Conservation (phyloP, 1,139 yeast species). For the Sugiyamaella paludigena region DNA sequence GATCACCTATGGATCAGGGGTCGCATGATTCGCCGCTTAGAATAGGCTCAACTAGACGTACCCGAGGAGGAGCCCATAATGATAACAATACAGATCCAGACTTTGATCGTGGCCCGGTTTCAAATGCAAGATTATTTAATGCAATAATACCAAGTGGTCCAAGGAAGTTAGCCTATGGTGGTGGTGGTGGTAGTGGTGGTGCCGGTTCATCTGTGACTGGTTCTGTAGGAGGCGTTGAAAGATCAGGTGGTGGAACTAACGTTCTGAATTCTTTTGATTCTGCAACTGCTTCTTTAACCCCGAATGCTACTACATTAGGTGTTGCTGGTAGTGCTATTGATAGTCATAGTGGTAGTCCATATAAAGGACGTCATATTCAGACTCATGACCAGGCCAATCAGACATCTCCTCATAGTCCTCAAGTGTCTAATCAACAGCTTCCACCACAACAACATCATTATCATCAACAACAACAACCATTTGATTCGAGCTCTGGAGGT, state of each 20-base stretch:
- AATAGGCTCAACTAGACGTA: constrained; percentile 11
- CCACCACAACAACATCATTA: constrained; percentile 5
- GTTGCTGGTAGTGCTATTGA: constrained; percentile 5
- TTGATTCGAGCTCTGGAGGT: background rate
- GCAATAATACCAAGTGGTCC: constrained; percentile 10
- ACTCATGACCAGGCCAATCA: background rate
- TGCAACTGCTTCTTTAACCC: background rate
- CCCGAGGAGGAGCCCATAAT: constrained; percentile 5
- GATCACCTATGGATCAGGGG: constrained; percentile 11
- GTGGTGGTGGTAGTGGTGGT: background rate
- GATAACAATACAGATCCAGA: constrained; percentile 18
- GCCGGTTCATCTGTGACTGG: background rate
- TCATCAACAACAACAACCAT: constrained; percentile 5
- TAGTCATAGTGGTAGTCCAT: background rate
- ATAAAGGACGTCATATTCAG: background rate
- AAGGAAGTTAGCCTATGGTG: background rate
- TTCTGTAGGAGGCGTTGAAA: constrained; percentile 1
- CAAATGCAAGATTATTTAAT: constrained; percentile 13
- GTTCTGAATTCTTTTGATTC: too few species aligned
- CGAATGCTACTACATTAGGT: constrained; percentile 6
- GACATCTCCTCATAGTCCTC: background rate
- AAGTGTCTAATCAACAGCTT: background rate
- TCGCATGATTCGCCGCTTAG: constrained; percentile 9
- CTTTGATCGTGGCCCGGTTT: constrained; percentile 18
- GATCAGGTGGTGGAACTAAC: background rate